Conservation (phyloP, 2,329 filamentous ascomycete species). For the Diaporthe sp. region DNA sequence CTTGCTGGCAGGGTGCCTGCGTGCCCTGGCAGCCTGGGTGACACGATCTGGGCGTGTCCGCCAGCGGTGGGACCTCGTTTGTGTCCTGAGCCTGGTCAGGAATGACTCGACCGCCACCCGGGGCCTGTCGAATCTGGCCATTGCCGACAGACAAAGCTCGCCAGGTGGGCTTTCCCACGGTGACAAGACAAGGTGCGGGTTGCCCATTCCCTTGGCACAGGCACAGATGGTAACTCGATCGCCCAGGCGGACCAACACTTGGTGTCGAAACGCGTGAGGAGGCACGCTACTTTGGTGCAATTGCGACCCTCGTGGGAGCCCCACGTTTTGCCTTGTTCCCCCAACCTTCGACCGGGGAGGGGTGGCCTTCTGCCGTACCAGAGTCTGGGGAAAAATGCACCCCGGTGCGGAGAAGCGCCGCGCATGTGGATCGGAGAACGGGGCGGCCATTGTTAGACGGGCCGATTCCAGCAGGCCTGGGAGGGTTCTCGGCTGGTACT, state of each 20-base stretch:
- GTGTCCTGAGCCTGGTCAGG: not conserved
- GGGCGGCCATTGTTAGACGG: constrained; percentile 7
- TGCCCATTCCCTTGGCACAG: not conserved
- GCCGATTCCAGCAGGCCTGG: constrained; percentile 1
- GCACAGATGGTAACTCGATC: too few species aligned
- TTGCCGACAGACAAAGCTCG: not conserved
- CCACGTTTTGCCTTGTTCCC: not conserved
- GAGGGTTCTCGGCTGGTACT: not conserved
- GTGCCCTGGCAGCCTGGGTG: constrained; percentile 1
- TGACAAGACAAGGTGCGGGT: not conserved
- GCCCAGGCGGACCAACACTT: not conserved
- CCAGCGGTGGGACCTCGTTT: constrained; percentile 12
- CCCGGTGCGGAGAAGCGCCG: constrained; percentile 10
- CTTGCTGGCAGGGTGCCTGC: not conserved
- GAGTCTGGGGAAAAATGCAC: constrained; percentile 22
- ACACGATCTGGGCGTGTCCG: not conserved
- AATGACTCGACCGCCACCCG: not conserved
- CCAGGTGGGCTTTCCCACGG: not conserved
- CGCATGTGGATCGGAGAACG: constrained; percentile 10
- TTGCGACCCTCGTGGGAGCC: not conserved
- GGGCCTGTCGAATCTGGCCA: not conserved
- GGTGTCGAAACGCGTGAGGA: not conserved
- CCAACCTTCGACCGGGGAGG: not conserved
- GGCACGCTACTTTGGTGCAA: too few species aligned
- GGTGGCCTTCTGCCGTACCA: constrained; percentile 3